Base-by-base conservation (phyloP, 2,329 filamentous ascomycete genomes). In the Talaromyces sp. region DNA sequence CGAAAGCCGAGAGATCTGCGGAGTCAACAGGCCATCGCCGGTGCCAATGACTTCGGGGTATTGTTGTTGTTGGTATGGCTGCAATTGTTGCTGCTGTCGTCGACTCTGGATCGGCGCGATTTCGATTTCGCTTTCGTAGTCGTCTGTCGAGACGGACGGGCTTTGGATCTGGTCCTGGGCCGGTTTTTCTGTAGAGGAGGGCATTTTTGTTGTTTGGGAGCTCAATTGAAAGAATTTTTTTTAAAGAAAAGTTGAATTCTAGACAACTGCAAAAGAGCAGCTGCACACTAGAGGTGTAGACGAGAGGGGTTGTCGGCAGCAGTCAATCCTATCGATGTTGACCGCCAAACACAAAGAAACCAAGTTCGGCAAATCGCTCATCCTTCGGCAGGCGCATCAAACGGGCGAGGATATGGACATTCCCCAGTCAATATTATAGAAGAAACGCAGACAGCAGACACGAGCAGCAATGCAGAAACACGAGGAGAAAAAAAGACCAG, bases 1-100 rank as follows among this genome's bases (percentile, higher is more conserved):
- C 27, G 75, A 75, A 10, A 65, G 58, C 25, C 68, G 67, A 22
- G 73, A 75, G 9, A 70, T 63, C 39, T 67, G 70, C 7, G 69
- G 72, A 2, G 72, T 71, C 39, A 73, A 60, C 42, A 62, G 27
- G 19, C 60, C 60, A 22, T 62, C 60, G 22, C 60, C 60, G 2
- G 60, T 59, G 9, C 60, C 60, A 5, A 57, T 58, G 13, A 53
- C 11, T 55, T 62, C 56, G 6, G 60, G 57, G 9, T 53, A 53
- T 27, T 19, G 8, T 10, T 25, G 44, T 11, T 47, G 44, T 0
- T 22, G 44, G 10, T 47, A 19, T 2, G 10, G 44, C 1, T 47
- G 44, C 2, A 22, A 22, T 25, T 47, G 44, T 28, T 62, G 60
- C 15, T 55, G 42, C 33, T 59, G 60, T 13, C 53, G 60, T 33